These are phyloP conservation scores for Dendrobium chrysotoxum DNA, from an alignment of 106 monocot species.

Conservation along the genomic window DNA sequence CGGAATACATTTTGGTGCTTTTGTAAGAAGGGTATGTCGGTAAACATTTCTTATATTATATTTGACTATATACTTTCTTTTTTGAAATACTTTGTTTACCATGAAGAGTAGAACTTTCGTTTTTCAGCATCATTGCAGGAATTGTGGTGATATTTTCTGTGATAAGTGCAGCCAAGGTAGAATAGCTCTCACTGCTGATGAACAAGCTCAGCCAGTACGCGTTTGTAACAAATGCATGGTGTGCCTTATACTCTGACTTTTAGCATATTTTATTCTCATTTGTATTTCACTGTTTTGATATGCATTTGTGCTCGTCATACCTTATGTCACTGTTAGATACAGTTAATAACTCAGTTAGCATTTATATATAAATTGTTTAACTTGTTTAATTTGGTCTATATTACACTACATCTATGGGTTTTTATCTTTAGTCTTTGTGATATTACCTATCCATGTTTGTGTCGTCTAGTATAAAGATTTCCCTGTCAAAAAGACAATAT, in stretches of 20 bases:
- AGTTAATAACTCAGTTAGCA: neutral
- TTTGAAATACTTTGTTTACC: neutral
- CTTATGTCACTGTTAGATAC: neutral
- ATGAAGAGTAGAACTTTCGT: neutral
- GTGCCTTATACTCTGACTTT: neutral
- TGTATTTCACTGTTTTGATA: neutral
- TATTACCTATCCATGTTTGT: no score
- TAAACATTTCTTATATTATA: neutral
- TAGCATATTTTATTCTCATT: neutral
- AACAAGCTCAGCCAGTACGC: constrained; percentile 66
- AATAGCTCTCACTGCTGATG: constrained; percentile 81
- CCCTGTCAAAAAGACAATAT: no score
- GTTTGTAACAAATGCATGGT: constrained; percentile 95
- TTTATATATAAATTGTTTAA: neutral
- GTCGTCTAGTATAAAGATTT: no score
- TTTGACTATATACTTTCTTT: neutral
- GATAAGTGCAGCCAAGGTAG: constrained; percentile 92
- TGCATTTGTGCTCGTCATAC: neutral
- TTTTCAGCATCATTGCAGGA: constrained; percentile 90
- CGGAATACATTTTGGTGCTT: constrained; percentile 67
- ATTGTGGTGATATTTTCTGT: constrained; percentile 97
- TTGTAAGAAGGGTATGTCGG: constrained; percentile 54
- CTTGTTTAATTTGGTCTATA: no score
- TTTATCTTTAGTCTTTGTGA: no score
- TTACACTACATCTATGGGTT: no score